Base-by-base conservation (phyloP, 2,329 filamentous ascomycete species). In the Proliferodiscus dingleyae region DNA sequence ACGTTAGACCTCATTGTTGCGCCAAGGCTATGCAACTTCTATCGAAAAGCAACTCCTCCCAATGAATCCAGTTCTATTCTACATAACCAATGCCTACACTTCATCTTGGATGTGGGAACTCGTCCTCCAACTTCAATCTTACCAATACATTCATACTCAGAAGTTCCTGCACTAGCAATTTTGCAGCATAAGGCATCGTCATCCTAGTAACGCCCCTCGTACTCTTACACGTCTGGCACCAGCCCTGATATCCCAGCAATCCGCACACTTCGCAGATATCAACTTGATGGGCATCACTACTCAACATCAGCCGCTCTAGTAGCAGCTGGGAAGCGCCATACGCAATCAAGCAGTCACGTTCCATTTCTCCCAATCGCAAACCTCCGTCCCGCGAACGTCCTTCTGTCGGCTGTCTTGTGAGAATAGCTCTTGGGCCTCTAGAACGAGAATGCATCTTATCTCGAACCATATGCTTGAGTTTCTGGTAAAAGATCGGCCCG, bases 141-240 rank as follows among this genome's bases (percentile, higher is more conserved):
- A 95, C 91, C 51, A 90, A 87, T n/a, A 98, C 89, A 66, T 98
- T 98, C 93, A 98, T 98, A 66, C 89, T 95, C 62, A 95, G 84
- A 61, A 98, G 69, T 70, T 98, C 93, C 71, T 98, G 93, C 39
- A 97, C 88, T 45, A 98, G 71, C 63, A 98, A 70, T 75, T 98
- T 97, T 1, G 93, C 93, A 15, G 93, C 93, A 67, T 98, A 98
- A 26, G 93, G 93, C 77, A 98, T 94, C 26, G 85, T 91, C 85
- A 98, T 95, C 67, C 86, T 85, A 13, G 89, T 85, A 21, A 98
- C 88, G 23, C 85, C 82, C 46, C 85, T 79, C 30, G 87, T 90
- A 57, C 82, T 89, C 71, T 88, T 83, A 69, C 93, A 98, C 4
- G 87, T 89, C 69, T 94, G 87, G 65, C 93, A 98, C 80, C 89